Evolutionary conservation across 331 rosid genomes (phyloP), one percentile per base, ranked within the genome.

Genomic region (Rosa hybrid): DNA sequence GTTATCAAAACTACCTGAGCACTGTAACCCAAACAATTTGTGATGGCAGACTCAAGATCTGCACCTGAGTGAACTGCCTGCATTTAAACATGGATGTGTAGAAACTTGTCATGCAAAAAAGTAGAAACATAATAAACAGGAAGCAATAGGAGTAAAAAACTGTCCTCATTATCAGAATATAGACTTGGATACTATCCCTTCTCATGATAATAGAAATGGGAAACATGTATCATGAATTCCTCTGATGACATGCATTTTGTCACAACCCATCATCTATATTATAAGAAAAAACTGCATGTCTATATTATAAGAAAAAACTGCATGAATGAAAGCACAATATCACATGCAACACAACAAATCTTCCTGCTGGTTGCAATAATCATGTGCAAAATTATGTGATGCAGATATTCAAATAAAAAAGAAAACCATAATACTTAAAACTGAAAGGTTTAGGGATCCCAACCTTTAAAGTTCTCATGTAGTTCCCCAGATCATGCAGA

Each of bases 1-100:
- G 76, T 79, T 42, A 64, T 25, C 69, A 51, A 72, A 25, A 74
- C 84, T 89, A 96, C 99, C 99, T 95, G 86, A 74, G 97, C 42
- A 88, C 85, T 88, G 87, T 96, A 96, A 77, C 99, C 99, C 90
- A 87, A 86, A 81, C 97, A 93, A 87, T 96, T 87, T 85, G 88
- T 7, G 83, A 93, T 86, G 67, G 99, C 92, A 80, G 98, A 93
- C 71, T 93, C 98, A 60, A 96, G 96, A 90, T 93, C 98, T 57
- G 97, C 98, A 77, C 98, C 98, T 21, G 98, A 96, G 88, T 96
- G 97, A 88, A 96, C 98, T 53, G 94, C 97, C 99, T 96, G 93
- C 85, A 89, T 23, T 75, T 70, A 72, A 76, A 70, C 39, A 79
- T 70, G 9, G 59, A 51, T 65, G 63, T 71, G 81, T 73, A 53